Percentiles rank a stretch among this genome's conserved stretches.
phyloP scores from a whole-genome alignment of 192 early-diverging fungal species.

The Neocallimastix lanati region DNA sequence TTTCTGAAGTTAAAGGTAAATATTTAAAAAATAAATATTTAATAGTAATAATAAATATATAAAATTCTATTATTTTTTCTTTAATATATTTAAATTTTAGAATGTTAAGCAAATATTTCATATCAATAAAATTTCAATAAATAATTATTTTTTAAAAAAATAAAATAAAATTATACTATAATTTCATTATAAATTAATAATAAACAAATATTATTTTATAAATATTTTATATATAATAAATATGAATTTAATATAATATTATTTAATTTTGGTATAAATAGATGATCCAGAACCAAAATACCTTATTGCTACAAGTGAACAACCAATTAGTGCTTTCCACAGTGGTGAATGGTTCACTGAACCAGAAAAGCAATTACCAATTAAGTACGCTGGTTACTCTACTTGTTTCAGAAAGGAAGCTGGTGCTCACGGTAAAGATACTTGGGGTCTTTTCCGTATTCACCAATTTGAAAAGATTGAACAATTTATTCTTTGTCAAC shows the following conservation, averaged over 20 bases:
- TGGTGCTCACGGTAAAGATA: slow-evolving; percentile 90
- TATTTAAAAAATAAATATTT: too few relatives aligned
- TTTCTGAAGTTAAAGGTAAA: slow-evolving; percentile 14
- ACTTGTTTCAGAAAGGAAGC: slow-evolving; percentile 99
- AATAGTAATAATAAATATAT: too few relatives aligned
- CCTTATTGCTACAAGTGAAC: slow-evolving; percentile 95
- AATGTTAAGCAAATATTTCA: too few relatives aligned
- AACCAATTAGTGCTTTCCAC: slow-evolving; percentile 95
- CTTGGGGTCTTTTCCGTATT: slow-evolving; percentile 97
- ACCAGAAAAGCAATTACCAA: slow-evolving; percentile 77
- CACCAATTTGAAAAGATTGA: slow-evolving; percentile 99
- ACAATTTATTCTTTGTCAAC: slow-evolving; percentile 90
- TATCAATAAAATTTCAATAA: too few relatives aligned
- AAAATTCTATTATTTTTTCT: too few relatives aligned
- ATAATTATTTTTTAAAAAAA: too few relatives aligned
- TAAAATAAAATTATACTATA: background rate
- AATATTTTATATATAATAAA: too few relatives aligned
- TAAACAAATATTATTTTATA: too few relatives aligned
- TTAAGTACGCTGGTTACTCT: slow-evolving; percentile 79
- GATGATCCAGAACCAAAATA: slow-evolving; percentile 69
- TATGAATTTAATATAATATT: too few relatives aligned
- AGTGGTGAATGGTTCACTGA: slow-evolving; percentile 87
- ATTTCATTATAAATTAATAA: background rate
- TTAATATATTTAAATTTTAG: too few relatives aligned
- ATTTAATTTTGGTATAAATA: background rate